Conservation (phyloP, 2,329 filamentous ascomycete genomes). For the Alternaria ethzedia region DNA sequence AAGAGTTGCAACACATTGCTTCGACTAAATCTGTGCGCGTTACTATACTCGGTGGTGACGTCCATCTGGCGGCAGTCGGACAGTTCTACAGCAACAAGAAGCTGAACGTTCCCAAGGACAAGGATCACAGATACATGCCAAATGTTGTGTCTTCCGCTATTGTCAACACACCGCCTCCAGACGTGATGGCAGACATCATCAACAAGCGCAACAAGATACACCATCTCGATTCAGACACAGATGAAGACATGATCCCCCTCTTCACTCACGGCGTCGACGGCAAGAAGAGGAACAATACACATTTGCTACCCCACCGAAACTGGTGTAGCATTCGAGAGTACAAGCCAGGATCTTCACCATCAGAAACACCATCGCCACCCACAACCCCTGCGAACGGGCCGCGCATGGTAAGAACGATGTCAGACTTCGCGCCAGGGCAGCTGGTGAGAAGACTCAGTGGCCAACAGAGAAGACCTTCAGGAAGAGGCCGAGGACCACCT, state of each 20-base stretch:
- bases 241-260: constrained; percentile 95
- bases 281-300: constrained; percentile 88
- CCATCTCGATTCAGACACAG: constrained; percentile 72
- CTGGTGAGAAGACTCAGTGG: constrained; percentile 52
- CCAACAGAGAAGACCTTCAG: constrained; percentile 31
- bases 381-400: constrained; percentile 33
- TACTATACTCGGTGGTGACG: constrained; percentile 92
- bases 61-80: constrained; percentile 88
- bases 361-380: constrained; percentile 63
- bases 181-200: constrained; percentile 86
- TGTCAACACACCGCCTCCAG: constrained; percentile 86
- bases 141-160: constrained; percentile 95
- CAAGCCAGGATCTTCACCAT: constrained; percentile 75
- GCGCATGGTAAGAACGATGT: constrained; percentile 36
- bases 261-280: constrained; percentile 90
- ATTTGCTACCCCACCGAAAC: constrained; percentile 85
- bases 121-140: constrained; percentile 94
- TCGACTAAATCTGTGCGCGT: constrained; percentile 90
- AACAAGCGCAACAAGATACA: constrained; percentile 88
- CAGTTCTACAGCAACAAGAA: constrained; percentile 95
- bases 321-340: constrained; percentile 95
- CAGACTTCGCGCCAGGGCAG: constrained; percentile 48
- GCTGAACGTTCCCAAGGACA: constrained; percentile 74
- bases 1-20: constrained; percentile 91
- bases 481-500: constrained; percentile 43